Conservation (phyloP, 176 grass and related monocot species). For the Carex kokanica region DNA sequence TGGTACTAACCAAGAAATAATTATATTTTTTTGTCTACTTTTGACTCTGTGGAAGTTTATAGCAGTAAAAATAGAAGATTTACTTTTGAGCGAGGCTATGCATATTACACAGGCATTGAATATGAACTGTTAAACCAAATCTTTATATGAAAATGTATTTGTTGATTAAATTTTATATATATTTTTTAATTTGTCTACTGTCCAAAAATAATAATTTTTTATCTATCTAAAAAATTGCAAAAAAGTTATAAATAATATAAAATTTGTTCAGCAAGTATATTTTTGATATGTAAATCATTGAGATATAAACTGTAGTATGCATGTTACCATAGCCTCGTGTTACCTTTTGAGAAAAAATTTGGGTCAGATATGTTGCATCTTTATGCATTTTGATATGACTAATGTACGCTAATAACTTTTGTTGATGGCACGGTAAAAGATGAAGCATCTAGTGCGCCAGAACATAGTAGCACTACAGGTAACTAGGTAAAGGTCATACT, state of each 20-base stretch:
- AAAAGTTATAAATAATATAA: too few relatives aligned
- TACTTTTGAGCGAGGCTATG: neutral
- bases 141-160: too few relatives aligned
- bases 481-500: neutral
- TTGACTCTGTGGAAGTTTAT: neutral
- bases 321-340: too few relatives aligned
- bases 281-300: too few relatives aligned
- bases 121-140: too few relatives aligned
- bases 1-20: neutral
- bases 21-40: neutral
- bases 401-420: neutral
- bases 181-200: too few relatives aligned
- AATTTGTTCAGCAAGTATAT: too few relatives aligned
- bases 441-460: neutral
- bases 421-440: neutral
- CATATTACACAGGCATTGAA: too few relatives aligned
- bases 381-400: neutral
- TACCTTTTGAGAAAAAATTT: neutral
- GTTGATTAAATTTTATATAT: too few relatives aligned
- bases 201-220: too few relatives aligned
- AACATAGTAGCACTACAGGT: neutral
- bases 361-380: neutral
- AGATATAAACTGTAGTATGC: too few relatives aligned
- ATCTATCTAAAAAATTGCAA: too few relatives aligned
- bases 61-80: neutral